Evolutionary conservation across 805 yeast genomes (phyloP).

Genomic region (Debaryomyces castellii): DNA sequence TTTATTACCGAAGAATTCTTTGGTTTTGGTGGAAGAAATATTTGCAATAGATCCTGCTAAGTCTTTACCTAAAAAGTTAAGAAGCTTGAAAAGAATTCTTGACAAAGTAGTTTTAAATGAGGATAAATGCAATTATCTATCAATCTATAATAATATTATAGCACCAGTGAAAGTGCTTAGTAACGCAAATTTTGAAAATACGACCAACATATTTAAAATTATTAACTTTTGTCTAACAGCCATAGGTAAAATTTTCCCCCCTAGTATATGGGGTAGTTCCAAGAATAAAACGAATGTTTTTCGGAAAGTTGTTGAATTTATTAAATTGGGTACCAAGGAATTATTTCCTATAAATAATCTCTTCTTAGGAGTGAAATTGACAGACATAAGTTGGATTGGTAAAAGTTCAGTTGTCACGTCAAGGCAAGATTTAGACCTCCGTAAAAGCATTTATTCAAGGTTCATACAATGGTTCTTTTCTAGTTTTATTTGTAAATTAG

Average conservation of each 20-base stretch:
- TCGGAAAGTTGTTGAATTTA: constrained; percentile 30
- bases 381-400: constrained; percentile 58
- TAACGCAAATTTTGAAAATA: constrained; percentile 27
- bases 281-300: constrained; percentile 46
- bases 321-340: constrained; percentile 40
- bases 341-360: constrained; percentile 29
- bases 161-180: constrained; percentile 6
- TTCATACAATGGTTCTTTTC: constrained; percentile 63
- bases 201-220: constrained; percentile 34
- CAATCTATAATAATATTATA: constrained; percentile 37
- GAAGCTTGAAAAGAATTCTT: constrained; percentile 16
- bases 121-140: constrained; percentile 27
- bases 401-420: constrained; percentile 24
- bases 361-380: constrained; percentile 34
- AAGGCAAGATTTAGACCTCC: constrained; percentile 41
- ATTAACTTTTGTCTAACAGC: constrained; percentile 42
- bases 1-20: background rate
- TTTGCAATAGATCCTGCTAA: constrained; percentile 6
- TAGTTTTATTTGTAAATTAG: constrained; percentile 43
- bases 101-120: constrained; percentile 32
- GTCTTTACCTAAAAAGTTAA: constrained; percentile 17
- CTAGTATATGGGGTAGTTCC: constrained; percentile 50
- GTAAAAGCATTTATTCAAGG: constrained; percentile 32
- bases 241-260: constrained; percentile 51
- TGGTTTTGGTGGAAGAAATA: constrained; percentile 1